Evolutionary conservation across 2,329 filamentous ascomycete genomes (phyloP), one percentile per base, ranked within the genome.

Genomic region (Septoria petroselini): DNA sequence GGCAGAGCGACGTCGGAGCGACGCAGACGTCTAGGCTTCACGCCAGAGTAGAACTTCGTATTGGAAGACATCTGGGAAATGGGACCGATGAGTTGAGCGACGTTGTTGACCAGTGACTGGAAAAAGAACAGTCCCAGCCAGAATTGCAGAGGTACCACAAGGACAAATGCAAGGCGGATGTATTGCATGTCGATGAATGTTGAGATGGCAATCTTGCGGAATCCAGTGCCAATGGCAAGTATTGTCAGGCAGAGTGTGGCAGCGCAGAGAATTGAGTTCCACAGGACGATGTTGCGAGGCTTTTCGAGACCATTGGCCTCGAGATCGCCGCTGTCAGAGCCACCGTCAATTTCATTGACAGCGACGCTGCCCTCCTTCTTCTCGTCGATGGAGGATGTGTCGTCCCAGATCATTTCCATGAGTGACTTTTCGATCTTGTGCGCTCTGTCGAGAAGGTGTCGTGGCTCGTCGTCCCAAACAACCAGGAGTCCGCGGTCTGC

Each of bases 381-480:
- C 11, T 76, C 71, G 2, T 70, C 62, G 1, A 72, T 69, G 1
- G 71, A 69, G 9, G 71, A 68, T 17, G 43, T 44, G 14, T 71
- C 64, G 9, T 73, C 74, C 79, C 81, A 85, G 35, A 84, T 80
- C 70, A 80, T 77, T 54, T 73, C 68, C 66, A 83, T 76, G 46
- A 83, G 67, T 31, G 74, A 72, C 43, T 68, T 63, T 62, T 83
- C 78, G 27, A 84, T 71, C 35, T 70, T 69, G 45, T 73, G 69
- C 0, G 74, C 78, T 33, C 81, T 73, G 11, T 71, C 66, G 8
- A 83, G 66, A 12, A 83, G 65, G 49, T 77, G 74, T 55, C 76
- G 74, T 11, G 81, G 77, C 33, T 82, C 75, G 56, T 84, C 81
- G 35, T 82, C 81, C 81, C 81, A 84, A 18, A 83, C 79, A 4